Conservation (phyloP, 305 asterid species). For the Nicotiana rustica region DNA sequence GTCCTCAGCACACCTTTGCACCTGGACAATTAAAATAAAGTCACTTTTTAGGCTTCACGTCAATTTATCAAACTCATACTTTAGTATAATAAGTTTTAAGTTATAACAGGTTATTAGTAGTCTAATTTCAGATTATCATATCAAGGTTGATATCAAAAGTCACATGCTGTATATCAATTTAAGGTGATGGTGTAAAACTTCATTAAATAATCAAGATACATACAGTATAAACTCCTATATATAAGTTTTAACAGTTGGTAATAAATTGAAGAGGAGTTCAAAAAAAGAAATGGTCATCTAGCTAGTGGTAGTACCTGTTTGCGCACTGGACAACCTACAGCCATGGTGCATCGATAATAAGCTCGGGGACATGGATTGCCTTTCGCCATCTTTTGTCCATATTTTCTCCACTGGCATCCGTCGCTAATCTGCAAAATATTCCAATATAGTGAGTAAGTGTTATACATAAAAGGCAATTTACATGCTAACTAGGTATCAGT, state of each 20-base stretch:
- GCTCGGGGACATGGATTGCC: slow-evolving; percentile 64
- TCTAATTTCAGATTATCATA: background rate
- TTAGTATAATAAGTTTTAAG: background rate
- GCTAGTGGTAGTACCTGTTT: slow-evolving; percentile 45
- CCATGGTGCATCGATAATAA: slow-evolving; percentile 60
- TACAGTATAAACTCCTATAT: no score
- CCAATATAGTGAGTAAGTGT: background rate
- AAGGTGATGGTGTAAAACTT: no score
- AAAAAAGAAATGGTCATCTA: background rate
- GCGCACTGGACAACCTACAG: slow-evolving; percentile 59
- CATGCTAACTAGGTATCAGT: background rate
- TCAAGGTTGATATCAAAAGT: background rate
- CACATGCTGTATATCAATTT: no score
- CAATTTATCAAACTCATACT: background rate
- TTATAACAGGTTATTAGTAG: background rate
- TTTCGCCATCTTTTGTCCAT: slow-evolving; percentile 62
- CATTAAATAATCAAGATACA: no score
- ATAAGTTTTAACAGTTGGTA: background rate
- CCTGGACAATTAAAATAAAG: slow-evolving; percentile 13
- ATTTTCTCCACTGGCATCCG: slow-evolving; percentile 65
- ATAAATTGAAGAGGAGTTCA: background rate
- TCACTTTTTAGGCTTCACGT: background rate
- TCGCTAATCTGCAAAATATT: slow-evolving; percentile 45
- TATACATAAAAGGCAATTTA: background rate
- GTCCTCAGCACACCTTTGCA: slow-evolving; percentile 39